Conservation (phyloP, 2,329 filamentous ascomycete genomes). For the Hypomyces perniciosus region DNA sequence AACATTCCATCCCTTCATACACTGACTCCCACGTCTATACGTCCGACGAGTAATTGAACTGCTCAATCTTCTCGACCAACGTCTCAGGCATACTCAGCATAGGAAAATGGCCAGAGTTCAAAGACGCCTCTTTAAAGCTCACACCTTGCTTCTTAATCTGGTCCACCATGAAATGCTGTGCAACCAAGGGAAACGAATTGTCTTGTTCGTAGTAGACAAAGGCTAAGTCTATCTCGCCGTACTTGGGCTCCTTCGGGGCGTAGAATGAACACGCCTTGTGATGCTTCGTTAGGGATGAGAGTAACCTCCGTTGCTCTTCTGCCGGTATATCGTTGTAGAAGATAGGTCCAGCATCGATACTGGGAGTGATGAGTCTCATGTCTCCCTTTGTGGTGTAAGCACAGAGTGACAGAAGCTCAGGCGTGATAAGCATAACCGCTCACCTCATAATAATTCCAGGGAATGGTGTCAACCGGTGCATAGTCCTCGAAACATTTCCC, state of each 20-base stretch:
- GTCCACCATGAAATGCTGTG: conserved; percentile 3
- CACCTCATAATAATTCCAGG: not conserved
- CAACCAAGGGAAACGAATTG: conserved; percentile 1
- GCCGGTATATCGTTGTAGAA: not conserved
- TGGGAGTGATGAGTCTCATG: not conserved
- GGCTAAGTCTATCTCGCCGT: not conserved
- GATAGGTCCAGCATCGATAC: not conserved
- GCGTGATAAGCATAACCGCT: not conserved
- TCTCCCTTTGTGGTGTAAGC: not conserved
- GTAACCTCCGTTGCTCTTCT: conserved; percentile 3
- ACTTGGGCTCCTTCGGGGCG: not conserved
- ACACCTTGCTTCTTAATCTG: not conserved
- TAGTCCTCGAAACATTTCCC: not conserved
- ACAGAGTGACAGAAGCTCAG: not conserved
- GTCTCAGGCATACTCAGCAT: conserved; percentile 4
- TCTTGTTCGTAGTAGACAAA: conserved; percentile 5
- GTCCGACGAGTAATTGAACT: not conserved
- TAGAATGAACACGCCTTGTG: conserved; percentile 3
- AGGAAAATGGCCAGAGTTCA: conserved; percentile 1
- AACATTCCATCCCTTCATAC: not conserved
- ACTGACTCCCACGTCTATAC: not conserved
- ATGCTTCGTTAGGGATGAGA: conserved; percentile 3
- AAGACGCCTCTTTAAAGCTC: not conserved
- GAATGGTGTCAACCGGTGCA: not conserved
- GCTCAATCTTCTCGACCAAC: not conserved